Base-by-base conservation (phyloP, 129 eudicot species). In the Chrysanthemum seticuspe region DNA sequence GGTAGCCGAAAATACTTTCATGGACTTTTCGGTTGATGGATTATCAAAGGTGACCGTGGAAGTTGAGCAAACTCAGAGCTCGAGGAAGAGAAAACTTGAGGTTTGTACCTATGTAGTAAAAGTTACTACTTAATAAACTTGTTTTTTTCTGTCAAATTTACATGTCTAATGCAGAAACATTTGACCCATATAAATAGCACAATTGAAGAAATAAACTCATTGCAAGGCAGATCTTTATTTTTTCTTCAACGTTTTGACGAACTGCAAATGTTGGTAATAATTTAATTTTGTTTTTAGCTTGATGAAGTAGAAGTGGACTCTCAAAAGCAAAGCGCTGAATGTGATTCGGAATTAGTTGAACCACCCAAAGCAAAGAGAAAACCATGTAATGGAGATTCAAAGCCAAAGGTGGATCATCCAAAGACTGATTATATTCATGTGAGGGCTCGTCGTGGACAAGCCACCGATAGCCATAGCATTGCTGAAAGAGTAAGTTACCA, bases 391-490 rank as follows among this genome's bases (percentile, higher is more conserved):
- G 79, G 59, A 23, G 69, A 67, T 36, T 69, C 87, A 10, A 83
- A 83, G 72, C 84, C 81, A 51, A 82, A 81, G 6, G 79, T 69
- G 57, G 83, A n/a, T n/a, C n/a, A 76, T 55, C 76, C 78, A 19
- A 85, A 80, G 56, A 77, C 80, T 14, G 91, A 86, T 71, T 88
- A 83, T 66, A 77, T 88, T 81, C 91, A 88, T 68, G 96, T 88
- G 76, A 74, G 96, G 74, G 91, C 91, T 18, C 81, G 96, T n/a
- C 91, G 89, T 49, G 96, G 96, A 25, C 84, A 88, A 74, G 96
- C 87, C 68, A 78, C 82, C 3, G 73, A 78, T 47, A 71, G 53
- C 78, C 82, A 78, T 66, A 78, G 82, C 65, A 67, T 88, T 76
- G 96, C 96, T 1, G 96, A 88, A 86, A 86, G 96, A 74, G 96